phyloP scores from a whole-genome alignment of 2,329 filamentous ascomycete species.

The Cladosporium sp. region DNA sequence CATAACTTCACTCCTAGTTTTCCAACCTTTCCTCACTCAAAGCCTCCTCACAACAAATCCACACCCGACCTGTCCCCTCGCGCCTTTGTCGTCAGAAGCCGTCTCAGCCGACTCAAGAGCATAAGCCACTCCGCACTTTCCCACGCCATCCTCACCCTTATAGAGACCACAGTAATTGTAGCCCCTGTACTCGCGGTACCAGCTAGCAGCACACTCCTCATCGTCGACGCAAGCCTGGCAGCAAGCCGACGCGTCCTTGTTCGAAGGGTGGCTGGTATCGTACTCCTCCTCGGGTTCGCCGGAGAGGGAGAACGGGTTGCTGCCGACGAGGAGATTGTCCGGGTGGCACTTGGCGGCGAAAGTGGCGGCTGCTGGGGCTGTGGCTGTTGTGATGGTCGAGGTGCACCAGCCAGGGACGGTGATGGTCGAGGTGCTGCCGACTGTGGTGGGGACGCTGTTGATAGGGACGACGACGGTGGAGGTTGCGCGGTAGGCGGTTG shows the following conservation, averaged over 20 bases:
- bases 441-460: not conserved
- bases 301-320: not conserved
- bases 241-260: conserved; percentile 7
- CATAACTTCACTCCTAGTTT: too few relatives aligned
- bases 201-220: not conserved
- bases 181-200: not conserved
- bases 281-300: too few relatives aligned
- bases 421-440: not conserved
- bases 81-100: too few relatives aligned
- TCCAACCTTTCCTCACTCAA: too few relatives aligned
- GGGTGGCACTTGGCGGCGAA: not conserved
- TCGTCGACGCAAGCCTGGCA: conserved; percentile 9
- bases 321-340: not conserved
- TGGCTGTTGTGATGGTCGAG: not conserved
- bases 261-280: not conserved
- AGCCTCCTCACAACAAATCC: too few relatives aligned
- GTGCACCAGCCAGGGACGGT: not conserved
- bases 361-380: not conserved
- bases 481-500: not conserved
- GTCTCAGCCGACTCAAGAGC: too few relatives aligned
- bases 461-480: too few relatives aligned
- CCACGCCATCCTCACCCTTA: not conserved
- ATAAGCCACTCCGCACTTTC: too few relatives aligned
- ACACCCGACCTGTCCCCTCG: too few relatives aligned
- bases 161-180: not conserved